These are phyloP conservation scores for Paecilomyces formosus DNA, from an alignment of 2,329 filamentous ascomycete genomes.

Conservation along the genomic window DNA sequence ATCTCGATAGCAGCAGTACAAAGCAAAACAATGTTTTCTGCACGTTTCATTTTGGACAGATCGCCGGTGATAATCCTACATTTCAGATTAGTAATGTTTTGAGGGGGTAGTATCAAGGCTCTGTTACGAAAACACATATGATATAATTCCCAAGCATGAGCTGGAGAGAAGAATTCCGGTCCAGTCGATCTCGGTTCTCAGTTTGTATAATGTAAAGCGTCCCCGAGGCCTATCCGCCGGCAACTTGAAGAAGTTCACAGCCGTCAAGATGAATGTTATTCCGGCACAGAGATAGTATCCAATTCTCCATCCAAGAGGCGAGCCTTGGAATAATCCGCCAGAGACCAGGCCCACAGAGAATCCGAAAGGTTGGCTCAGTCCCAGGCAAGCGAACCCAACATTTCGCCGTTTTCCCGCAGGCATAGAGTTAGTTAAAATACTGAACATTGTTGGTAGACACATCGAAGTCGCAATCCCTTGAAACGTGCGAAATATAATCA, in stretches of 20 bases:
- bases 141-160: slow-evolving; percentile 39
- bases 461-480: slow-evolving; percentile 39
- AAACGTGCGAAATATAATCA: slow-evolving; percentile 40
- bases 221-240: too few relatives aligned
- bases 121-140: slow-evolving; percentile 35
- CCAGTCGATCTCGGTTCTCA: slow-evolving; percentile 39
- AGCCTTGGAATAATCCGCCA: slow-evolving; percentile 25
- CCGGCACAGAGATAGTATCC: neutral
- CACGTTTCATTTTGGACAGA: too few relatives aligned
- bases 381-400: slow-evolving; percentile 43
- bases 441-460: slow-evolving; percentile 40
- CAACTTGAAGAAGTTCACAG: too few relatives aligned
- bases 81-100: too few relatives aligned
- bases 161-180: slow-evolving; percentile 38
- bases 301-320: neutral
- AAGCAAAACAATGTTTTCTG: slow-evolving; percentile 19
- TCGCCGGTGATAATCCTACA: too few relatives aligned
- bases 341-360: slow-evolving; percentile 43
- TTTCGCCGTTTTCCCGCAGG: slow-evolving; percentile 39
- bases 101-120: too few relatives aligned
- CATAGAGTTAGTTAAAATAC: slow-evolving; percentile 40
- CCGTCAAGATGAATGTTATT: too few relatives aligned
- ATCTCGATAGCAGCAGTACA: slow-evolving; percentile 19
- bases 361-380: slow-evolving; percentile 43
- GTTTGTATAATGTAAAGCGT: neutral